Evolutionary conservation across 768 basidiomycete species (phyloP), one percentile per base, ranked within the genome.

Genomic region (Suillus alpinus): DNA sequence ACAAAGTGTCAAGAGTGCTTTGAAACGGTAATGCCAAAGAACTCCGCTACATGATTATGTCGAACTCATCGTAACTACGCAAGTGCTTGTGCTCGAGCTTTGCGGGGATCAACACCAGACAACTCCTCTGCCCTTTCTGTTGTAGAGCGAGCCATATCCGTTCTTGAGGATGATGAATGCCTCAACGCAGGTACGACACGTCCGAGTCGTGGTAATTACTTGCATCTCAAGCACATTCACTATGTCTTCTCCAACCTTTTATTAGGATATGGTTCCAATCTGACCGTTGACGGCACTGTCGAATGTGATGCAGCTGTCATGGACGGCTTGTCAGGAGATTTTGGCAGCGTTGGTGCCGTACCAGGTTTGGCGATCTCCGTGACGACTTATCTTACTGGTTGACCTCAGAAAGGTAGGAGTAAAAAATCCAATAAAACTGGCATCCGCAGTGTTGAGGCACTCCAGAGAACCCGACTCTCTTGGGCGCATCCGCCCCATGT

Each of bases 221-320:
- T 34, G 44, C 44, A 23, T 20, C 34, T 31, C 40, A 49, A 2
- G 16, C 10, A 37, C 41, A n/a, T 49, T 36, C 41, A 51, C 13
- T 58, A 1, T 49, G 20, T n/a, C 8, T 29, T 29, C 18, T 18
- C 26, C 44, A 18, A 53, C 46, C 13, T n/a, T 52, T 57, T 40
- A 39, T 56, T 62, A 87, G 90, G 91, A 1, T 84, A 81, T 62
- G 91, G 92, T 4, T 91, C 92, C 2, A 94, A 93, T 70, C 75
- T 94, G 50, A 92, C 89, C 0, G 63, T 87, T 3, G 78, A 83
- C n/a, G 91, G 92, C 14, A 76, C 75, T 2, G 91, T 92, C 18
- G 92, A 94, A 74, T 93, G 92, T 66, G 92, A 94, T 66, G 91
- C 92, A 8, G 81, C 89, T 13, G 76, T 93, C 59, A 90, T 91